A percentile compares a stretch with the other conserved stretches of the same genome.
Conservation (phyloP, 257 asterid genomes). For the Knoxia roxburghii region DNA sequence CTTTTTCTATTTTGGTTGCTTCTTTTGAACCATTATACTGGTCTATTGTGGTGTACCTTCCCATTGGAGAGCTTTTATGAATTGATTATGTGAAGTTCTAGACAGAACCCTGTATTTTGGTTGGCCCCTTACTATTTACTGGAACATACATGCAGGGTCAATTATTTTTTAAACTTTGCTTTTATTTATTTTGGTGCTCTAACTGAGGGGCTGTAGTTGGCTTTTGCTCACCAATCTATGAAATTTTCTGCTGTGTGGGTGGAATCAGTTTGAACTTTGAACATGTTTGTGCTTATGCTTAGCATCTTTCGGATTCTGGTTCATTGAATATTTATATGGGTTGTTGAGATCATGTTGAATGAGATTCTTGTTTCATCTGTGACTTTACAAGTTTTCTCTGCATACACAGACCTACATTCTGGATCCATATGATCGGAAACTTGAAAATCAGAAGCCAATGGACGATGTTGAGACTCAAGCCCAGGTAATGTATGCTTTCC, state of each 20-base stretch:
- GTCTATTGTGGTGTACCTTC: neutral
- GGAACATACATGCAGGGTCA: neutral
- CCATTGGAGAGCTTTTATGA: neutral
- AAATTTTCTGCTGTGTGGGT: no score
- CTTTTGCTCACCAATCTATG: neutral
- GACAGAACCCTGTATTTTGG: neutral
- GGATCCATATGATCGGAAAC: conserved; percentile 69
- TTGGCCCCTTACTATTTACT: neutral
- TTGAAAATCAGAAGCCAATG: conserved; percentile 62
- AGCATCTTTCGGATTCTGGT: neutral
- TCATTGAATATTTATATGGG: neutral
- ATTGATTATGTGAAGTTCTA: neutral
- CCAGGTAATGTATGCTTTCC: conserved; percentile 50
- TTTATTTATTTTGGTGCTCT: neutral
- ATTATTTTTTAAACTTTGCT: neutral
- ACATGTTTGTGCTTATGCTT: neutral
- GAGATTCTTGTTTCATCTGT: neutral
- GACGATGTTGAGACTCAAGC: conserved; percentile 53
- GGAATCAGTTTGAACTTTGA: neutral
- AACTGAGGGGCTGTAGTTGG: neutral
- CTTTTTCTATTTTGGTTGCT: neutral
- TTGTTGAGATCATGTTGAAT: conserved; percentile 11
- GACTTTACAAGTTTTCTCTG: neutral
- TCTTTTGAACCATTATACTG: neutral
- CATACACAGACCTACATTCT: conserved; percentile 64